These are phyloP conservation scores for Yarrowia sp. DNA, from an alignment of 805 yeast species.

Conservation along the genomic window DNA sequence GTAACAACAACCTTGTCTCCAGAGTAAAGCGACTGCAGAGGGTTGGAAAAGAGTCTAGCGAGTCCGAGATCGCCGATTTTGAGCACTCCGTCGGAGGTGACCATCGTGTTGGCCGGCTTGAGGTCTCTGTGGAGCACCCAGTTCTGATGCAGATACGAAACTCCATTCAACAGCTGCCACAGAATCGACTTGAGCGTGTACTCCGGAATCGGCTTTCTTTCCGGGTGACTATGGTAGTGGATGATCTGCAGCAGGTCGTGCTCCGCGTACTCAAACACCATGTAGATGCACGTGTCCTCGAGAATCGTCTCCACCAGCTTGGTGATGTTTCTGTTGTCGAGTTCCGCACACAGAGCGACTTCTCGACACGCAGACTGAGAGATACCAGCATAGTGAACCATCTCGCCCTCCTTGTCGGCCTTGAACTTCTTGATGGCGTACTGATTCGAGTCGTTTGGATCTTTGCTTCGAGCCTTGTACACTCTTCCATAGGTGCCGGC, in stretches of 20 bases:
- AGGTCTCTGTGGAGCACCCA: conserved; percentile 96
- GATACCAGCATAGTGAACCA: conserved; percentile 86
- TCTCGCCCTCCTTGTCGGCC: conserved; percentile 88
- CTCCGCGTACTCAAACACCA: conserved; percentile 96
- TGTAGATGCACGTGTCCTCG: conserved; percentile 85
- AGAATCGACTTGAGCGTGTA: conserved; percentile 75
- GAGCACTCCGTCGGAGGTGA: conserved; percentile 80
- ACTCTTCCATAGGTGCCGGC: conserved; percentile 98
- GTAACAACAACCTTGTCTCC: conserved; percentile 97
- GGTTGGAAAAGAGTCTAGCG: conserved; percentile 83
- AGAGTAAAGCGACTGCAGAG: conserved; percentile 78
- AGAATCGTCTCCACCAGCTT: conserved; percentile 76
- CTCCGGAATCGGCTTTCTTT: conserved; percentile 72
- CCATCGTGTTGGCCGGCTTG: conserved; percentile 98
- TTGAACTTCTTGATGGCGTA: conserved; percentile 95
- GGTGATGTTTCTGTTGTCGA: conserved; percentile 75
- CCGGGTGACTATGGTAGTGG: conserved; percentile 92
- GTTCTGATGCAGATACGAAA: conserved; percentile 86
- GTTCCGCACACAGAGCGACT: conserved; percentile 90
- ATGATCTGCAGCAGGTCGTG: conserved; percentile 92
- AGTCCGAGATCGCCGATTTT: conserved; percentile 94
- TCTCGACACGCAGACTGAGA: conserved; percentile 96
- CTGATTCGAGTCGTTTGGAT: conserved; percentile 36
- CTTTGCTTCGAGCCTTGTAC: conserved; percentile 66
- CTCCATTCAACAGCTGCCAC: conserved; percentile 92